phyloP scores from a whole-genome alignment of 805 yeast species.

The Spathaspora sp. region DNA sequence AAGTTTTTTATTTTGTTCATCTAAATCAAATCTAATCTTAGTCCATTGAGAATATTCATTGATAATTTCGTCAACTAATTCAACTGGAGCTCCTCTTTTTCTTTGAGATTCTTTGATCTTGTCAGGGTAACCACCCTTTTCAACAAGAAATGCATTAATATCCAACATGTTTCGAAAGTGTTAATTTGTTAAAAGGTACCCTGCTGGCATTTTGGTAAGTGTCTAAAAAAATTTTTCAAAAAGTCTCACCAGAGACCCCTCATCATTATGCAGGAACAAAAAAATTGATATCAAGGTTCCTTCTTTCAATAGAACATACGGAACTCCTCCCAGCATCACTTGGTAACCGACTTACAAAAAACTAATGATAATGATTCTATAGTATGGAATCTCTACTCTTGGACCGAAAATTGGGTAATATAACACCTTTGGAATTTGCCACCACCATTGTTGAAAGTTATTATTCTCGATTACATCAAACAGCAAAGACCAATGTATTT shows the following conservation, averaged over 20 bases:
- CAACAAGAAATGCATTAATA: slow-evolving; percentile 85
- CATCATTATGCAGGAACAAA: neutral
- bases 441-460: slow-evolving; percentile 36
- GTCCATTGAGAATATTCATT: slow-evolving; percentile 91
- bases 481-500: slow-evolving; percentile 22
- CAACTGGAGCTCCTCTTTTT: slow-evolving; percentile 94
- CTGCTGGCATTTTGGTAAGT: neutral
- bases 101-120: slow-evolving; percentile 80
- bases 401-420: slow-evolving; percentile 27
- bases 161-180: slow-evolving; percentile 66
- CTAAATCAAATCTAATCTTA: slow-evolving; percentile 74
- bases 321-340: no score
- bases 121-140: slow-evolving; percentile 96
- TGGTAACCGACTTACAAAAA: no score
- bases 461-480: slow-evolving; percentile 21
- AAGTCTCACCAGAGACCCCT: neutral
- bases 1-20: slow-evolving; percentile 81
- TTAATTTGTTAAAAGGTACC: neutral
- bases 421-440: slow-evolving; percentile 30
- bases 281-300: neutral
- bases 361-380: no score
- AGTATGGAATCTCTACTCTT: slow-evolving; percentile 37
- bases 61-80: slow-evolving; percentile 93
- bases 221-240: neutral
- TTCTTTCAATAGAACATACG: neutral